phyloP scores from a whole-genome alignment of 1,284 basidiomycete species.

The Ganoderma leucocontextum region DNA sequence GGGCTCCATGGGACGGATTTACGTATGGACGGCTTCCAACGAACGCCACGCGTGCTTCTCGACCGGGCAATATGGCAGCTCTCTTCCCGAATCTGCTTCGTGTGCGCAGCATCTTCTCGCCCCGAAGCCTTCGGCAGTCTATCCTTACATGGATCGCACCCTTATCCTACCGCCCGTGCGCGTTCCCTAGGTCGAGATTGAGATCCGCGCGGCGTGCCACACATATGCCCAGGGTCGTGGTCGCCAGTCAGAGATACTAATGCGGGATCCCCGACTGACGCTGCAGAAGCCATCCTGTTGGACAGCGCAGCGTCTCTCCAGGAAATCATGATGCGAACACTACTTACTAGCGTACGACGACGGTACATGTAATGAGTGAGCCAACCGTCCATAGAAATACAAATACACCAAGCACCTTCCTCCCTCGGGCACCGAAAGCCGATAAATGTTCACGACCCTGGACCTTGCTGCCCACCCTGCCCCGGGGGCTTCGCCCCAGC shows the following conservation, averaged over 20 bases:
- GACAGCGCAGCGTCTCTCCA: not conserved
- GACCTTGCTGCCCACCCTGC: constrained; percentile 47
- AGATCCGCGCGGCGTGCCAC: constrained; percentile 5
- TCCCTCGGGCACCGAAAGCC: not conserved
- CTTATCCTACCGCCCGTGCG: not conserved
- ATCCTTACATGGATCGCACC: not conserved
- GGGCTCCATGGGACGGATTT: constrained; percentile 9
- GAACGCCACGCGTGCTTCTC: constrained; percentile 7
- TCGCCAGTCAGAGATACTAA: not conserved
- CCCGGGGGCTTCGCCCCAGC: constrained; percentile 42
- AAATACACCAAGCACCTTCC: not conserved
- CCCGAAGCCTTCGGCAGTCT: not conserved
- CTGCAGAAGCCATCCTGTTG: not conserved
- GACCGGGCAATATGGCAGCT: not conserved
- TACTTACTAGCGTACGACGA: not conserved
- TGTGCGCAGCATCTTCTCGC: constrained; percentile 10
- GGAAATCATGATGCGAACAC: not conserved
- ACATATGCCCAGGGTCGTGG: not conserved
- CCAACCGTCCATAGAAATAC: constrained; percentile 5
- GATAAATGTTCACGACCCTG: constrained; percentile 37
- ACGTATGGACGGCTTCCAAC: constrained; percentile 10
- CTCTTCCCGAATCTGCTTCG: constrained; percentile 7
- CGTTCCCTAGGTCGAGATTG: not conserved
- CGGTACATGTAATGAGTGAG: not conserved
- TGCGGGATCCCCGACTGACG: not conserved